A percentile compares a stretch with the other conserved stretches of the same genome.
phyloP scores from a whole-genome alignment of 345 rosid species.

The Brassica nigra region DNA sequence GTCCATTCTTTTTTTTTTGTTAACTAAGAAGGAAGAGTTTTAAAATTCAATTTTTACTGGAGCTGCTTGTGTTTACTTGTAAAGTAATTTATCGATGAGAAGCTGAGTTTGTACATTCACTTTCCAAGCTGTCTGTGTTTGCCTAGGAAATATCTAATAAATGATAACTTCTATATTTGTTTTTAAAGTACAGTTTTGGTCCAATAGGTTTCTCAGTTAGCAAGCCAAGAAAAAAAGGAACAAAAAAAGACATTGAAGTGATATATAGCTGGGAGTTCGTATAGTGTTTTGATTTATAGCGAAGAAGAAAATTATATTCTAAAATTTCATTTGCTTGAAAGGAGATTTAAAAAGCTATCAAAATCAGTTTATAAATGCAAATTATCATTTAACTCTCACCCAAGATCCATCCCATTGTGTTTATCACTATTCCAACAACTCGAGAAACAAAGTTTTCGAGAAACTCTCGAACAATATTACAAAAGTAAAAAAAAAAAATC shows the following conservation, averaged over 20 bases:
- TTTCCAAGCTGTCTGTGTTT: neutral
- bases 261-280: neutral
- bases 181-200: neutral
- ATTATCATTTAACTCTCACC: too few species aligned
- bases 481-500: too few species aligned
- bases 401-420: too few species aligned
- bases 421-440: too few species aligned
- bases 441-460: too few species aligned
- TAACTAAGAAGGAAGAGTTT: neutral
- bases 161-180: neutral
- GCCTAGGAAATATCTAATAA: neutral
- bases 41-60: neutral
- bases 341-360: too few species aligned
- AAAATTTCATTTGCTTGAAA: too few species aligned
- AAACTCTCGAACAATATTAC: too few species aligned
- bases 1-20: neutral
- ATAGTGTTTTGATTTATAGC: neutral
- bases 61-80: neutral
- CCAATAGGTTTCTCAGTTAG: neutral
- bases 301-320: neutral
- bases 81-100: neutral
- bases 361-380: neutral
- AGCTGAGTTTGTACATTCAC: neutral
- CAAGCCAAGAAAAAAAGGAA: neutral
- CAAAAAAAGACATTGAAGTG: neutral